Evolutionary conservation across 805 yeast genomes (phyloP).

Genomic region (Saccharomycopsis lassenensis): DNA sequence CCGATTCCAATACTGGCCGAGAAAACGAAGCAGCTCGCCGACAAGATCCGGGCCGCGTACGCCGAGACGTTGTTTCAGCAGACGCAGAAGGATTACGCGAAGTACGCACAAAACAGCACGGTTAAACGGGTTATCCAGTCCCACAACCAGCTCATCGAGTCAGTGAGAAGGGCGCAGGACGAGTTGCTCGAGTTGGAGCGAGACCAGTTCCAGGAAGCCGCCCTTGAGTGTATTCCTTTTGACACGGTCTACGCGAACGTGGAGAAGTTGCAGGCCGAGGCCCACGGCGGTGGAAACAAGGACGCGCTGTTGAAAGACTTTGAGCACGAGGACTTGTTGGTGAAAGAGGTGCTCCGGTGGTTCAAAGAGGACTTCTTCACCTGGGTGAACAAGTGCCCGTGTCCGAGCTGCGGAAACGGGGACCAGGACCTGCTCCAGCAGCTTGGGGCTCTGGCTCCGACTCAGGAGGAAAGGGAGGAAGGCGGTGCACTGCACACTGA

Average conservation of each 20-base stretch:
- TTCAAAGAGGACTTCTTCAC: conserved; percentile 70
- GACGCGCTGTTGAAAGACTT: conserved; percentile 19
- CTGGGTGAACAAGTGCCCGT: conserved; percentile 71
- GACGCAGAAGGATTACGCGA: too few relatives aligned
- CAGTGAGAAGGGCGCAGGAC: too few relatives aligned
- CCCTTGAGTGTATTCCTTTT: conserved; percentile 53
- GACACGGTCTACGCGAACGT: conserved; percentile 49
- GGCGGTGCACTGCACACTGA: conserved; percentile 54
- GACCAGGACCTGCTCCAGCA: conserved; percentile 30
- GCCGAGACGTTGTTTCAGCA: too few relatives aligned
- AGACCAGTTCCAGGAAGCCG: conserved; percentile 38
- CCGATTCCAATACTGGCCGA: too few relatives aligned
- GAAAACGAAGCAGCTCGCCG: too few relatives aligned
- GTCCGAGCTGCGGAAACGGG: conserved; percentile 38
- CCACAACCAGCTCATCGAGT: too few relatives aligned
- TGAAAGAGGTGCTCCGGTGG: conserved; percentile 49
- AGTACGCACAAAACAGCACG: too few relatives aligned
- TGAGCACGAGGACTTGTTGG: conserved; percentile 46
- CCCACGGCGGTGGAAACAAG: conserved; percentile 17
- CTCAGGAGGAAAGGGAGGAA: conserved; percentile 30
- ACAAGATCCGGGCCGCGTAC: too few relatives aligned
- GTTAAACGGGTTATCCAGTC: too few relatives aligned
- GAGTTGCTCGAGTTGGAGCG: too few relatives aligned
- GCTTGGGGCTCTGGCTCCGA: conserved; percentile 33
- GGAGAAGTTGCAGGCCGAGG: conserved; percentile 34